Base-by-base conservation (phyloP, 805 yeast species). In the Cyberlindnera xylosilytica region DNA sequence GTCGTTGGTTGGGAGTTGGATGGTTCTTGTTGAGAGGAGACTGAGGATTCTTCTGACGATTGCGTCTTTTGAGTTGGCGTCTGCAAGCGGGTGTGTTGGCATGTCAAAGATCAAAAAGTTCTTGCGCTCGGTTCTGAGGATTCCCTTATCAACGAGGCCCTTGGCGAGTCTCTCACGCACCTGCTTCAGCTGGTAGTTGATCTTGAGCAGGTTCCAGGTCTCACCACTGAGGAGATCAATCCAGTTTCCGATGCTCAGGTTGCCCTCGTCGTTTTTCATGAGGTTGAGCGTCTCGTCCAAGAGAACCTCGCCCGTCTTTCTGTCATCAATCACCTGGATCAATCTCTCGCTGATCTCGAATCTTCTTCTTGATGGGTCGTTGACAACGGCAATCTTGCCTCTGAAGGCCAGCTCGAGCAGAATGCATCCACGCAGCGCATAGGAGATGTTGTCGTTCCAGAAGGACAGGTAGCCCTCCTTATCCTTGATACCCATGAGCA, bases 31-130 rank as follows among this genome's bases (percentile, higher is more conserved):
- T 7, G 87, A 79, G 53, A 93, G 71, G 38, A 88, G 61, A 34
- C 76, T 73, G 48, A 89, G 68, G 20, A 88, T 78, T 55, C 97
- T 77, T 45, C 79, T 73, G 43, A 81, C 80, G 43, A 93, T 76
- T 42, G 81, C 80, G 52, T 87, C 95, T 65, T 93, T 93, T 38
- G 95, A 81, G 50, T 79, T 69, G 34, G 83, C 75, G 64, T 93
- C 99, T 24, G 90, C 83, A 12, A 93, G 78, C 7, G 99, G 99
- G 65, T 95, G 99, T 8, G 99, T 93, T 23, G 99, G 96, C 97
- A 93, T 93, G 64, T 93, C 99, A 56, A 93, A 93, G 41, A 93
- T 70, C 57, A 93, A 79, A 62, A 93, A 93, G 68, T 88, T 93
- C 62, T 90, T 88, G 64, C 95, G 80, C 65, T 93, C 99, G 7